A percentile compares a stretch with the other conserved stretches of the same genome.
These are phyloP conservation scores for Smittium mucronatum DNA, from an alignment of 371 early-diverging fungal genomes.

Conservation along the genomic window DNA sequence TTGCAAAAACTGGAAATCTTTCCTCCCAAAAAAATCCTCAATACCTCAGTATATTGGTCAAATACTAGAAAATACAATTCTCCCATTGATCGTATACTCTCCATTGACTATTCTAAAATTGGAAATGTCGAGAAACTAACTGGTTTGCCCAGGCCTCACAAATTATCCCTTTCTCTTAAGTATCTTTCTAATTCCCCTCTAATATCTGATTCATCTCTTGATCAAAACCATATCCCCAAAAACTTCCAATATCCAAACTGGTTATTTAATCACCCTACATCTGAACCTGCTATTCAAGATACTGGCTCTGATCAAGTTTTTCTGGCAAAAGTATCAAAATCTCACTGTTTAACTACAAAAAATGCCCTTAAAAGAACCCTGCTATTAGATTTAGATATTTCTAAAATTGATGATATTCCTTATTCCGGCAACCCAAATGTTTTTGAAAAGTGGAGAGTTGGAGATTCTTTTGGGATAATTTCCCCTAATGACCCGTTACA, in stretches of 20 bases:
- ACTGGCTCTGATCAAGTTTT: not conserved
- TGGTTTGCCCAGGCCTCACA: not conserved
- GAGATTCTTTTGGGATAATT: constrained; percentile 75
- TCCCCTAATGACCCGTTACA: constrained; percentile 57
- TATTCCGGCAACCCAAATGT: constrained; percentile 1
- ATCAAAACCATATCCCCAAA: not conserved
- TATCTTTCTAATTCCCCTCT: not conserved
- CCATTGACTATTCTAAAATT: not conserved
- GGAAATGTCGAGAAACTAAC: not conserved
- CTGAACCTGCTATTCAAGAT: not conserved
- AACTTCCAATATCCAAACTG: not conserved
- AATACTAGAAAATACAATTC: not conserved
- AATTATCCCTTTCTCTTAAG: not conserved
- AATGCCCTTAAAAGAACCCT: constrained; percentile 63
- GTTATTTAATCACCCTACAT: not conserved
- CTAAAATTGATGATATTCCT: not conserved
- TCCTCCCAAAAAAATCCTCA: not conserved
- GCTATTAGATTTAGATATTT: constrained; percentile 48
- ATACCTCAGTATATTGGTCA: not conserved
- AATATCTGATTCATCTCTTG: not conserved
- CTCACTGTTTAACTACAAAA: constrained; percentile 1
- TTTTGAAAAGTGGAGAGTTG: constrained; percentile 37
- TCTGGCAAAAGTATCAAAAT: not conserved
- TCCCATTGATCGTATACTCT: not conserved
- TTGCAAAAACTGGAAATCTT: not conserved